Base-by-base conservation (phyloP, 2,329 filamentous ascomycete species). In the Coniochaeta pulveracea region DNA sequence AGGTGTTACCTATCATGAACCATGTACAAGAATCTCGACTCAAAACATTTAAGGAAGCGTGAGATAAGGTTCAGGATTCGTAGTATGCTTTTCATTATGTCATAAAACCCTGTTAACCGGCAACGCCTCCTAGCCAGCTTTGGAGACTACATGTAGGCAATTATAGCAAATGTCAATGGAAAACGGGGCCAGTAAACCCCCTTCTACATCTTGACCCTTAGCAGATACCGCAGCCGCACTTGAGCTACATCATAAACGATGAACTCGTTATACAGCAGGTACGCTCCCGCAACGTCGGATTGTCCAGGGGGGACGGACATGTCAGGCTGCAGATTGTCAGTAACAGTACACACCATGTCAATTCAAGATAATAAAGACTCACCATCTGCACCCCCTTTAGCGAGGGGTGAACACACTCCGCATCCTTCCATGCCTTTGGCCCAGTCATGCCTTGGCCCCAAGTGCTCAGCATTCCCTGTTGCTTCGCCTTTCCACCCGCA, bases 371-470 rank as follows among this genome's bases (percentile, higher is more conserved):
- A 27, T n/a, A 12, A 16, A 16, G 7, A 57, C 67, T 58, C 54
- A 80, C 76, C 64, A 93, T 88, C 45, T 64, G 66, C 25, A 84
- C 66, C 0, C 84, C 85, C 37, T 69, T 60, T 26, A 93, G 58
- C 3, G 67, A 64, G 3, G 69, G 60, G 44, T 85, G 69, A 6
- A 88, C 68, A 34, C 64, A 69, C 3, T 58, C 60, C 0, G 82
- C 85, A 52, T 93, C 84, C 52, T 84, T 84, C 85, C 85, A 93
- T 26, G 61, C 61, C 12, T 52, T 59, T 1, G 85, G 85, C 0
- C 73, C 75, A 0, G 61, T 76, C 5, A 33, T 42, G 3, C 85
- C 85, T 49, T 74, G 65, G 7, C 85, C 85, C 57, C 73, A 78
- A 0, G 85, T 93, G 3, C 79, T 75, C 25, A 73, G 57, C 48